Evolutionary conservation across 805 yeast species (phyloP).

Genomic region (Kluyveromyces nonfermentans): DNA sequence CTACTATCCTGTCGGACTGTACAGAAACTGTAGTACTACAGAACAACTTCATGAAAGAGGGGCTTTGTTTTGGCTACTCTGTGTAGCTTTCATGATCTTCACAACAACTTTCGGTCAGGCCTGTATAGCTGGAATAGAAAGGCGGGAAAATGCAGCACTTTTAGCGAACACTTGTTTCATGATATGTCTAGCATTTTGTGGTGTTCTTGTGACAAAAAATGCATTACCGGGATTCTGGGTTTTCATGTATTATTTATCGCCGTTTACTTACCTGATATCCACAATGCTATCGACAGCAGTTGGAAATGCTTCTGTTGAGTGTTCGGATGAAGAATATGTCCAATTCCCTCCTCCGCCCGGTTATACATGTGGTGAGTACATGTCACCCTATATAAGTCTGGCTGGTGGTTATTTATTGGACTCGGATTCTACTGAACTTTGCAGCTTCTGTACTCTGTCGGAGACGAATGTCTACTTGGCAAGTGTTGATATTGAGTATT

Average conservation of each 20-base stretch:
- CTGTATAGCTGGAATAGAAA: slow-evolving; percentile 17
- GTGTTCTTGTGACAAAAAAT: slow-evolving; percentile 31
- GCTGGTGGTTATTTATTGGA: slow-evolving; percentile 20
- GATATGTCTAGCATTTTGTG: slow-evolving; percentile 30
- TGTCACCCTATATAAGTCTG: slow-evolving; percentile 11
- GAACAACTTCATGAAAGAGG: slow-evolving; percentile 40
- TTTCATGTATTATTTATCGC: slow-evolving; percentile 33
- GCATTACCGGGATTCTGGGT: slow-evolving; percentile 36
- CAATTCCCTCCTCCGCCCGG: slow-evolving; percentile 15
- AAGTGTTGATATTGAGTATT: slow-evolving; percentile 21
- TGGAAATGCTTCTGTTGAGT: slow-evolving; percentile 36
- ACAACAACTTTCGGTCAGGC: slow-evolving; percentile 30
- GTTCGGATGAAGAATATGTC: slow-evolving; percentile 27
- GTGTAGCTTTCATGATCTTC: slow-evolving; percentile 40
- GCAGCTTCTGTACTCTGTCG: slow-evolving; percentile 46
- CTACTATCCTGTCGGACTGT: slow-evolving; percentile 34
- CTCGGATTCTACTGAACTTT: slow-evolving; percentile 35
- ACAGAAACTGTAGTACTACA: slow-evolving; percentile 28
- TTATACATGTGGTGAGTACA: slow-evolving; percentile 18
- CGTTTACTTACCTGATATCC: slow-evolving; percentile 35
- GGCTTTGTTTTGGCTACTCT: slow-evolving; percentile 37
- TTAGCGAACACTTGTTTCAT: slow-evolving; percentile 27
- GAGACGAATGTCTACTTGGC: slow-evolving; percentile 47
- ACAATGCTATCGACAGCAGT: slow-evolving; percentile 42
- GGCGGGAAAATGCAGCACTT: slow-evolving; percentile 11